Percentiles rank a stretch among this genome's conserved stretches.
Evolutionary conservation across 371 early-diverging fungal genomes (phyloP).

Genomic region (Synchytrium microbalum): DNA sequence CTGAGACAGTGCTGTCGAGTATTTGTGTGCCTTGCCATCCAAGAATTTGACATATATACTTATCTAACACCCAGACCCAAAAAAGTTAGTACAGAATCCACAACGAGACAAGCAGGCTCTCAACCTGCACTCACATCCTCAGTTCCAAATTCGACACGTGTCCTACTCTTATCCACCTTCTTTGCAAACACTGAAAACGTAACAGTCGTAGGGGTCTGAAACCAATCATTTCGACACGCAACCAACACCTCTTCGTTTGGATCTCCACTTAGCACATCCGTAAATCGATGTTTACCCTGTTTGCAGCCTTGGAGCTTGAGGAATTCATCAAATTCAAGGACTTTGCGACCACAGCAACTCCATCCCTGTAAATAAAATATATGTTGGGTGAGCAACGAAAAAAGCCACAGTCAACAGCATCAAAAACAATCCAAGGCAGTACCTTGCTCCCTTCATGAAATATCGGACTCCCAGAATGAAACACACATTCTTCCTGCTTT

Average conservation of each 20-base stretch:
- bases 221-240: constrained; percentile 86
- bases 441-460: constrained; percentile 75
- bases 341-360: constrained; percentile 54
- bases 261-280: constrained; percentile 13
- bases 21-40: constrained; percentile 55
- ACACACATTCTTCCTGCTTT: constrained; percentile 59
- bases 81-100: background rate
- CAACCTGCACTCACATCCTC: constrained; percentile 19
- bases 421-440: background rate
- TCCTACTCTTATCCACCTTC: constrained; percentile 62
- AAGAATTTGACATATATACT: constrained; percentile 43
- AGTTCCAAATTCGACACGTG: constrained; percentile 54
- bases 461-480: constrained; percentile 81
- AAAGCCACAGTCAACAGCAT: background rate
- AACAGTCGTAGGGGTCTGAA: constrained; percentile 77
- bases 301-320: constrained; percentile 87
- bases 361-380: constrained; percentile 29
- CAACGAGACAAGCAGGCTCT: background rate
- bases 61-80: constrained; percentile 33
- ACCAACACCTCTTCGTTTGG: constrained; percentile 45
- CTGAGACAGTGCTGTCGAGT: constrained; percentile 52
- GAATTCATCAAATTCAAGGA: constrained; percentile 96
- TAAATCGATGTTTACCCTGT: constrained; percentile 74
- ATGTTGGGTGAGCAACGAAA: background rate
- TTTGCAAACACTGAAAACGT: constrained; percentile 89